Conservation (phyloP, 306 rosid species). For the Pyrus pyrifolia region DNA sequence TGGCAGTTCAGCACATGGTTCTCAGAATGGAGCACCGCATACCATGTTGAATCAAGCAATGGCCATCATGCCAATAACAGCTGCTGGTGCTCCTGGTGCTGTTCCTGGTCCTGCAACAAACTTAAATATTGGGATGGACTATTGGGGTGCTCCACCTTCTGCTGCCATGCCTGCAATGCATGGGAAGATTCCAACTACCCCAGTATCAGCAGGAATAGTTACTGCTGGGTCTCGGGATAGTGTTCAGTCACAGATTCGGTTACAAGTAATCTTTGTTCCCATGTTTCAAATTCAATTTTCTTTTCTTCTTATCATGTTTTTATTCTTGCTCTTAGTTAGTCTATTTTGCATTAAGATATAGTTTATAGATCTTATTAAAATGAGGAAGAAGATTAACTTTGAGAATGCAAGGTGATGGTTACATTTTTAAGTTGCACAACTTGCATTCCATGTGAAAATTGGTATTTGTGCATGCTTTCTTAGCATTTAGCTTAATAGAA, state of each 20-base stretch:
- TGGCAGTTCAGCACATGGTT: conserved; percentile 57
- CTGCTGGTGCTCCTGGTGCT: conserved; percentile 63
- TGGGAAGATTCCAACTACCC: conserved; percentile 77
- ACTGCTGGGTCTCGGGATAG: conserved; percentile 77
- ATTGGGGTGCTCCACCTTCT: conserved; percentile 82
- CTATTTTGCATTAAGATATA: neutral
- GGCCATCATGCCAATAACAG: conserved; percentile 56
- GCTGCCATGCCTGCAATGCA: conserved; percentile 54
- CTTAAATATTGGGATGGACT: conserved; percentile 96
- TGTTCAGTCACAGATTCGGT: conserved; percentile 84
- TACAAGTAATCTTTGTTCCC: conserved; percentile 49
- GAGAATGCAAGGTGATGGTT: neutral
- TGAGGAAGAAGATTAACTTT: neutral
- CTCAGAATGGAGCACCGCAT: conserved; percentile 79
- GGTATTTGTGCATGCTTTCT: neutral
- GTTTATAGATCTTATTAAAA: neutral
- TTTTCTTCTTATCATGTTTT: neutral
- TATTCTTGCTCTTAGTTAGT: neutral
- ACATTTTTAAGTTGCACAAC: neutral
- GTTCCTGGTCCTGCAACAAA: conserved; percentile 88
- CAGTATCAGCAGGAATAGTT: conserved; percentile 71
- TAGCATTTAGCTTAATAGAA: neutral
- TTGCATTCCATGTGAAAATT: neutral
- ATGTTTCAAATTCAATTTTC: neutral
- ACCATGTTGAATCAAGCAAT: conserved; percentile 59